These are phyloP conservation scores for Colletotrichum musicola DNA, from an alignment of 2,329 filamentous ascomycete genomes.

Conservation along the genomic window DNA sequence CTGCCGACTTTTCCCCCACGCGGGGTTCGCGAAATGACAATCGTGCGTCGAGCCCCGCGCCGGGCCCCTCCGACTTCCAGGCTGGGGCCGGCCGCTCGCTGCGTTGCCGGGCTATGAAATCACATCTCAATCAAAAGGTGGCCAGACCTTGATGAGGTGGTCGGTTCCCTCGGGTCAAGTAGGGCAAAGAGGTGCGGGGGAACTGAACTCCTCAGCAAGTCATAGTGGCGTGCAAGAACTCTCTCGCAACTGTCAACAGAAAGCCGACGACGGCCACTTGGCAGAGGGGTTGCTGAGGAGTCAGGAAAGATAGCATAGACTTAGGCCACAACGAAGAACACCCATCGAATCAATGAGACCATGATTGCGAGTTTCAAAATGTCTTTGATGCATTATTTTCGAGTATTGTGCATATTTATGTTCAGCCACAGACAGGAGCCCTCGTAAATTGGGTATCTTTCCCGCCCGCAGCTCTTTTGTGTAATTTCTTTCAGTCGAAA, in stretches of 20 bases:
- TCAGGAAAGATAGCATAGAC: too few species aligned
- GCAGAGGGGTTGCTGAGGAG: too few species aligned
- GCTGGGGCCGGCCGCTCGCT: neutral
- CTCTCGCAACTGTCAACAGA: too few species aligned
- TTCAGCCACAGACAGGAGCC: neutral
- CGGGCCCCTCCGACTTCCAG: conserved; percentile 1
- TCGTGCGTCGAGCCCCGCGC: conserved; percentile 10
- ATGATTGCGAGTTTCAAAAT: neutral
- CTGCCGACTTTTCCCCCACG: neutral
- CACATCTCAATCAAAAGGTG: conserved; percentile 3
- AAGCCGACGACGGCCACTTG: too few species aligned
- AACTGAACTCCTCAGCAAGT: too few species aligned
- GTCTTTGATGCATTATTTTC: neutral
- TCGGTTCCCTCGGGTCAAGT: neutral
- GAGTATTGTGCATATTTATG: neutral
- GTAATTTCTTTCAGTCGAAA: neutral
- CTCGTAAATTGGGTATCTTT: neutral
- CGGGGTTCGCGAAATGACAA: conserved; percentile 2
- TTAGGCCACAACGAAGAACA: too few species aligned
- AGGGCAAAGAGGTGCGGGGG: neutral
- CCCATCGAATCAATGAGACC: neutral
- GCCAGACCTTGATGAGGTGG: neutral
- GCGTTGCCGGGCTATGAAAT: conserved; percentile 11
- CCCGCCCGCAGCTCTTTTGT: neutral
- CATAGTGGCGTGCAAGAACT: too few species aligned